These are phyloP conservation scores for Magnusiomyces magnusii DNA, from an alignment of 1,139 yeast genomes.

Conservation along the genomic window DNA sequence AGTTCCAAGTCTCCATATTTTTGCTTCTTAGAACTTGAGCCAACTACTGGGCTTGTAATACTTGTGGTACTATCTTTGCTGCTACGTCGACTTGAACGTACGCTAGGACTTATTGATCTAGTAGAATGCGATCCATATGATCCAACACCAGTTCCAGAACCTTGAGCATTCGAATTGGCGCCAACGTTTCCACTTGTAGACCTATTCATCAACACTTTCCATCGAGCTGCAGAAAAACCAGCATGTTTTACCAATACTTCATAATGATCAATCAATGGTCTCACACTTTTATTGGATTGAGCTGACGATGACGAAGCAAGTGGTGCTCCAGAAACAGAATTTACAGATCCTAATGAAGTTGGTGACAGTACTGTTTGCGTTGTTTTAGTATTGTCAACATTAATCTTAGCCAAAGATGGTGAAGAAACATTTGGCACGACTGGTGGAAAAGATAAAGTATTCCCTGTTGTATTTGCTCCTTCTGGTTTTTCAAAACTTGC, in stretches of 20 bases:
- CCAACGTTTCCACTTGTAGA: background rate
- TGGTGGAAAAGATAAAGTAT: background rate
- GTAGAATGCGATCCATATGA: background rate
- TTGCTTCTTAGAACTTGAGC: background rate
- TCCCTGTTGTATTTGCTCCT: background rate
- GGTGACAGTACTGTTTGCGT: background rate
- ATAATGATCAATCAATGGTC: conserved; percentile 13
- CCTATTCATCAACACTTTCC: background rate
- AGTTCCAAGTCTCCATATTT: background rate
- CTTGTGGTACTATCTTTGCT: background rate
- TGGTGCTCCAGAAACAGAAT: background rate
- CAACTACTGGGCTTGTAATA: background rate
- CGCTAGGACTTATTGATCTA: background rate
- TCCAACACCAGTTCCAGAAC: background rate
- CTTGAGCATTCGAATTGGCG: background rate
- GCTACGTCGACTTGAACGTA: background rate
- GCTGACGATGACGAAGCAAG: background rate
- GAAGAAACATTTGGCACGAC: background rate
- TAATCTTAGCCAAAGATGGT: background rate
- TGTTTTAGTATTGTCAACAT: background rate
- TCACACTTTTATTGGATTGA: conserved; percentile 1
- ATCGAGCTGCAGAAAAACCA: conserved; percentile 1
- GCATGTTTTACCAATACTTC: conserved; percentile 10
- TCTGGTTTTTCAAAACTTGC: background rate
- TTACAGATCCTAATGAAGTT: background rate